Conservation (phyloP, 2,329 filamentous ascomycete species). For the Leptographium galeiforme region DNA sequence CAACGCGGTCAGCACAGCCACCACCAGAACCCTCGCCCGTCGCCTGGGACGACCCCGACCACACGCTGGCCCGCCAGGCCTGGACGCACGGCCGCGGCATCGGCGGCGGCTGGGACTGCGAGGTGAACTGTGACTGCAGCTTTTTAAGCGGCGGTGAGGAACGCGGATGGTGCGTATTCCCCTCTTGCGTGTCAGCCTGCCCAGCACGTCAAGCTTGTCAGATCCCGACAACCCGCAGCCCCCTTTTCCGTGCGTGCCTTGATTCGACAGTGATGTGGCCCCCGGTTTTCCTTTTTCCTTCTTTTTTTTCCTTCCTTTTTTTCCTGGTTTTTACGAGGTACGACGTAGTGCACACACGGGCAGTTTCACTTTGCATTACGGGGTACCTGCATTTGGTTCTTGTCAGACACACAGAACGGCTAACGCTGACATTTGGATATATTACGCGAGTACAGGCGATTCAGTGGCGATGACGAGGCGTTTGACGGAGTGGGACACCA, state of each 20-base stretch:
- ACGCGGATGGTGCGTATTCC: constrained; percentile 12
- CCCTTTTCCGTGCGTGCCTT: not conserved
- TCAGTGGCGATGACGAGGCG: constrained; percentile 14
- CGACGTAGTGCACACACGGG: too few species aligned
- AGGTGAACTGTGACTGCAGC: constrained; percentile 51
- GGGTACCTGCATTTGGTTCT: not conserved
- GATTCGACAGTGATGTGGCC: not conserved
- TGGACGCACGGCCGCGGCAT: constrained; percentile 52
- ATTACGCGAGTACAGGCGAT: constrained; percentile 8
- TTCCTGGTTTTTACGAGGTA: too few species aligned
- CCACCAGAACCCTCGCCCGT: constrained; percentile 4
- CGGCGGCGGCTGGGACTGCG: constrained; percentile 67
- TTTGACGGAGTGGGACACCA: constrained; percentile 4
- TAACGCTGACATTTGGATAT: not conserved
- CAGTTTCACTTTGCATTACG: not conserved
- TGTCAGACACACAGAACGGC: not conserved
- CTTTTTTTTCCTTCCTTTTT: not conserved
- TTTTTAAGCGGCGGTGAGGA: constrained; percentile 13
- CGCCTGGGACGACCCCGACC: constrained; percentile 9
- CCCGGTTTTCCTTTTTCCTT: not conserved
- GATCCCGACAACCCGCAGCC: not conserved
- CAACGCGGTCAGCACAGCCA: not conserved
- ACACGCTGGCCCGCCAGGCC: constrained; percentile 11
- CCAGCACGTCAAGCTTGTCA: not conserved
- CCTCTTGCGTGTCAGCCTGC: not conserved